Conservation (phyloP, 441 rosid genomes). For the Melastoma candidum region DNA sequence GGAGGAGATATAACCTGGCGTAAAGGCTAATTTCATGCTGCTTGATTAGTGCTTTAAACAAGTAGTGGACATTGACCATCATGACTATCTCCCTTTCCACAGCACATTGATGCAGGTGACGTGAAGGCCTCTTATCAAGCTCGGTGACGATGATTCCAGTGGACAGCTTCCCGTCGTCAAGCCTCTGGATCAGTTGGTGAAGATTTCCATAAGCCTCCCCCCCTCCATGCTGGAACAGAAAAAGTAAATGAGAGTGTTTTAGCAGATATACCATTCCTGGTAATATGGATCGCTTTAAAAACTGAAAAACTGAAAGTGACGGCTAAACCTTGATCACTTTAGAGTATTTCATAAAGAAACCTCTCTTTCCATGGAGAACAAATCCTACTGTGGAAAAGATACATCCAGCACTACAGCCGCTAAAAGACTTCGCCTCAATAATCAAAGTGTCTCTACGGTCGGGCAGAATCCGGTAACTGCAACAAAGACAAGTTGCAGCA, state of each 20-base stretch:
- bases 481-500: slow-evolving; percentile 1
- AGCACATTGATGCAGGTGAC: slow-evolving; percentile 57
- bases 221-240: slow-evolving; percentile 40
- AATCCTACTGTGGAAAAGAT: slow-evolving; percentile 48
- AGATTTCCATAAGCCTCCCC: slow-evolving; percentile 51
- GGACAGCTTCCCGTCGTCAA: slow-evolving; percentile 31
- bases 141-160: slow-evolving; percentile 39
- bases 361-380: slow-evolving; percentile 48
- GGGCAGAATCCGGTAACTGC: slow-evolving; percentile 40
- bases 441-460: slow-evolving; percentile 16
- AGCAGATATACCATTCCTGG: neutral
- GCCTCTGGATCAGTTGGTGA: slow-evolving; percentile 30
- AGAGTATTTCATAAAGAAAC: slow-evolving; percentile 43
- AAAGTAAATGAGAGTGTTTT: neutral
- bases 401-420: slow-evolving; percentile 3
- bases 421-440: slow-evolving; percentile 16
- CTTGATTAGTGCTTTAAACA: no score
- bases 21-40: neutral
- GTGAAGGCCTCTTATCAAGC: slow-evolving; percentile 32
- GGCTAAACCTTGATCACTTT: slow-evolving; percentile 37
- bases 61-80: slow-evolving; percentile 26
- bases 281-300: neutral
- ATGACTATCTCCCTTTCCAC: slow-evolving; percentile 43
- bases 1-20: neutral
- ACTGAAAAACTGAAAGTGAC: neutral